Evolutionary conservation across 2,329 filamentous ascomycete species (phyloP), one percentile per base, ranked within the genome.

Genomic region (Rhytidhysteron rufulum): DNA sequence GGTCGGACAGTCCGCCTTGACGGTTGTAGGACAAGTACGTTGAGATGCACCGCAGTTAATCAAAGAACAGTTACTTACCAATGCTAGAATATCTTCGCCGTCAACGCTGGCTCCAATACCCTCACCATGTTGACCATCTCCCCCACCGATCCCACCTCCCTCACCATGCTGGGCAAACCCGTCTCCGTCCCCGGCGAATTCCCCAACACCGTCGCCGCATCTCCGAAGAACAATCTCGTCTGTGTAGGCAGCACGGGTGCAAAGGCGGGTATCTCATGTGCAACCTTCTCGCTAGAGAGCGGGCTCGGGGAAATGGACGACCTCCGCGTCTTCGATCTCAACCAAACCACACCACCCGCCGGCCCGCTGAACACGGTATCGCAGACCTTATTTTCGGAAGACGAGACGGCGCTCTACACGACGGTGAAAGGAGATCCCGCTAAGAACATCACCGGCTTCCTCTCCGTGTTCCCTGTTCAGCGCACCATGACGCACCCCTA

Each of bases 381-480:
- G 0, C 78, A 83, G 6, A 67, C 73, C 0, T 77, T 82, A 55
- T 83, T 82, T 62, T 78, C 75, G 1, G 58, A 58, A 0, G 78
- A 83, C 38, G 70, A 78, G 45, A 62, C 55, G 0, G 68, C 61
- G 2, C 62, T 85, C 0, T 70, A 76, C 37, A 69, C 75, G 0
- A 80, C 75, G 1, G 78, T 83, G 30, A 85, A 85, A 59, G 80
- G 80, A 1, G 69, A 82, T 40, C 75, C 75, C 0, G 49, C 65
- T 0, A 60, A 59, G 4, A 79, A 79, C 54, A 79, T 74, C 38
- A 77, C 71, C 0, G 79, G 80, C 0, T 83, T 79, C 49, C 42
- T 83, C 9, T 73, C 74, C 0, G 58, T 69, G 0, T 80, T 79
- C 44, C 48, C 70, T 0, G 69, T 82, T 3, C 35, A 57, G 18